phyloP scores from a whole-genome alignment of 2,329 filamentous ascomycete species.

The Phyllosticta citriasiana region DNA sequence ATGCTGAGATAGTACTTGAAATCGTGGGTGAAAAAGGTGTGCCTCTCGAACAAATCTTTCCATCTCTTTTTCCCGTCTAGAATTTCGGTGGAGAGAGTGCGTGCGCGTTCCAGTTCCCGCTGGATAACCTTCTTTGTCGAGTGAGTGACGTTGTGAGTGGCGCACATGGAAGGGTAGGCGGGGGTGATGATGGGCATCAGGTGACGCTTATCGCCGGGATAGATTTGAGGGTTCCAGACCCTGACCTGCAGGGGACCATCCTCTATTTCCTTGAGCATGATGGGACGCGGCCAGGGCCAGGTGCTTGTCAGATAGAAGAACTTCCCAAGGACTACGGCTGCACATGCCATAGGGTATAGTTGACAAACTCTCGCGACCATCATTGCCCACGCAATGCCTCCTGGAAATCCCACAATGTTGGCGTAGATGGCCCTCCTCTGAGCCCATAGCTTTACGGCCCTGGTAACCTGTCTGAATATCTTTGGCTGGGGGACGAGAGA shows the following conservation, averaged over 20 bases:
- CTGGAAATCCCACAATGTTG: constrained; percentile 92
- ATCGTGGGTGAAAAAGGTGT: constrained; percentile 84
- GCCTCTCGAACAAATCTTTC: constrained; percentile 81
- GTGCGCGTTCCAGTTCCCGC: constrained; percentile 68
- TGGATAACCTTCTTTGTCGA: constrained; percentile 81
- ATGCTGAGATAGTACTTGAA: constrained; percentile 96
- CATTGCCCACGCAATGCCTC: constrained; percentile 97
- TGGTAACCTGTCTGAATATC: constrained; percentile 78
- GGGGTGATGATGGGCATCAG: constrained; percentile 98
- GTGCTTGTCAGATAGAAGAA: constrained; percentile 88
- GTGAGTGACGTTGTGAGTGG: constrained; percentile 83
- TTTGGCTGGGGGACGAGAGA: constrained; percentile 79
- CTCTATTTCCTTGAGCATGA: constrained; percentile 80
- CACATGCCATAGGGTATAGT: constrained; percentile 85
- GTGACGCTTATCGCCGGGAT: constrained; percentile 71
- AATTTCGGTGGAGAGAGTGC: constrained; percentile 69
- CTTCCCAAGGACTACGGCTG: constrained; percentile 79
- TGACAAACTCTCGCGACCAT: constrained; percentile 92
- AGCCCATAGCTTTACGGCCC: constrained; percentile 94
- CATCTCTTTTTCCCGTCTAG: constrained; percentile 66
- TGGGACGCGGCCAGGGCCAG: constrained; percentile 93
- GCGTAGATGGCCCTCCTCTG: constrained; percentile 78
- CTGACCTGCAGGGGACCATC: constrained; percentile 69
- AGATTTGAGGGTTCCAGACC: constrained; percentile 90
- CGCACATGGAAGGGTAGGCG: constrained; percentile 95